These are phyloP conservation scores for Chlorella variabilis DNA, from an alignment of 163 green algal genomes.

Conservation along the genomic window DNA sequence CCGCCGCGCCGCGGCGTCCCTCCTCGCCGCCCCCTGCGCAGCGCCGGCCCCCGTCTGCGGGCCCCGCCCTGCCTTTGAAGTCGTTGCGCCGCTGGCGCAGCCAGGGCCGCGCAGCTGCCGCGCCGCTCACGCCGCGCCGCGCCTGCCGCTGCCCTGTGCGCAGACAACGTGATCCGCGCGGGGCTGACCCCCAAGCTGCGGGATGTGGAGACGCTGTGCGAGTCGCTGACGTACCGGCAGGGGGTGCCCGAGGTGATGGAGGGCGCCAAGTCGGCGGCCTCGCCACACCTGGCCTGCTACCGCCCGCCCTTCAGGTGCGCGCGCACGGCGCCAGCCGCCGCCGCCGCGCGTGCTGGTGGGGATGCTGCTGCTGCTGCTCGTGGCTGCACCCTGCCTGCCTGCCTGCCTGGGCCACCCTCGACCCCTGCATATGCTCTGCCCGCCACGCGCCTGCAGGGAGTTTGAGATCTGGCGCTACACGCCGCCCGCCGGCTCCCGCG, in stretches of 20 bases:
- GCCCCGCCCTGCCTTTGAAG: too few relatives aligned
- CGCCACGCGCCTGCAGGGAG: conserved; percentile 58
- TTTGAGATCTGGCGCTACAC: conserved; percentile 82
- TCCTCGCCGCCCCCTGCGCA: too few relatives aligned
- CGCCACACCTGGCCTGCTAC: conserved; percentile 58
- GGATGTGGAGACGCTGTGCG: conserved; percentile 84
- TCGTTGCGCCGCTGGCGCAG: too few relatives aligned
- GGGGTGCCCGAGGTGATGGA: conserved; percentile 66
- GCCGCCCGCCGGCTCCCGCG: conserved; percentile 37
- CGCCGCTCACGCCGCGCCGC: too few relatives aligned
- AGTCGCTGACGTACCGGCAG: conserved; percentile 90
- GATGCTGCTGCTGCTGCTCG: neutral
- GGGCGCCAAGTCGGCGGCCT: conserved; percentile 51
- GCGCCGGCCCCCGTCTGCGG: too few relatives aligned
- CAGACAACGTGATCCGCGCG: conserved; percentile 97
- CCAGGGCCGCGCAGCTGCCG: too few relatives aligned
- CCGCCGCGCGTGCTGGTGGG: neutral
- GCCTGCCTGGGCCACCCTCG: neutral
- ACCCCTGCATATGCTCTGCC: neutral
- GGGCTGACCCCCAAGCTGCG: conserved; percentile 97
- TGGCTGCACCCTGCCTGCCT: neutral
- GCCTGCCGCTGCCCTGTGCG: neutral
- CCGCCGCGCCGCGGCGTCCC: too few relatives aligned
- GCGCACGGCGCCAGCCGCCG: neutral
- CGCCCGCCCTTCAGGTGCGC: conserved; percentile 72